Evolutionary conservation across 371 early-diverging fungal genomes (phyloP), one percentile per base, ranked within the genome.

Genomic region (Cokeromyces recurvatus): DNA sequence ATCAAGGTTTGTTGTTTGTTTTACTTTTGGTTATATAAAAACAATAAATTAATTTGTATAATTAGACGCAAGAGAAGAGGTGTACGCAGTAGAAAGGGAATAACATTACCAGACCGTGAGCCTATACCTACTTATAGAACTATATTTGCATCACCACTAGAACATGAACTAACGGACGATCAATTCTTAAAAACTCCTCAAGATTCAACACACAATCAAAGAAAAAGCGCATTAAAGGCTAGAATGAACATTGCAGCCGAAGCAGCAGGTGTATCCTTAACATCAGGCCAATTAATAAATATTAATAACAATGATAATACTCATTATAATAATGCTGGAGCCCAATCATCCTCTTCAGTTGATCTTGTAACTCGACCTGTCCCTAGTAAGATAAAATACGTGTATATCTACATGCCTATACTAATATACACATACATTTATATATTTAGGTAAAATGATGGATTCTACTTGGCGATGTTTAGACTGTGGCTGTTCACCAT

Each of bases 61-160:
- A 23, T 31, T 21, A 45, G 92, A 46, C 74, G 93, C 12, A 91
- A 91, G 57, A 87, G 87, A 37, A 75, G 90, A 40, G 84, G 87
- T 12, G 71, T 89, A 9, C 77, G 87, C 19, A 74, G 75, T 24
- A 78, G 57, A 43, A 51, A 43, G 24, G 52, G 46, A 7, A 42
- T 42, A 1, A 66, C 79, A 3, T 60, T 86, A 31, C 86, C 89
- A 5, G 90, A 91, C 59, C 75, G 85, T 8, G 89, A 88, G 42
- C 74, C 79, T 25, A 47, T 55, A 39, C 66, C 66, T 31, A 68
- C 73, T 2, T 53, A 55, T 24, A 66, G 73, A 32, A 72, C 73
- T n/a, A 63, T 55, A 2, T 57, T 59, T 43, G 68, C 66, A 2
- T 46, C 61, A 12, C 64, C 66, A 11, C 68, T 64, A 11, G 68